Base-by-base conservation (phyloP, 1,284 basidiomycete species). In the Moesziomyces globuligerus region DNA sequence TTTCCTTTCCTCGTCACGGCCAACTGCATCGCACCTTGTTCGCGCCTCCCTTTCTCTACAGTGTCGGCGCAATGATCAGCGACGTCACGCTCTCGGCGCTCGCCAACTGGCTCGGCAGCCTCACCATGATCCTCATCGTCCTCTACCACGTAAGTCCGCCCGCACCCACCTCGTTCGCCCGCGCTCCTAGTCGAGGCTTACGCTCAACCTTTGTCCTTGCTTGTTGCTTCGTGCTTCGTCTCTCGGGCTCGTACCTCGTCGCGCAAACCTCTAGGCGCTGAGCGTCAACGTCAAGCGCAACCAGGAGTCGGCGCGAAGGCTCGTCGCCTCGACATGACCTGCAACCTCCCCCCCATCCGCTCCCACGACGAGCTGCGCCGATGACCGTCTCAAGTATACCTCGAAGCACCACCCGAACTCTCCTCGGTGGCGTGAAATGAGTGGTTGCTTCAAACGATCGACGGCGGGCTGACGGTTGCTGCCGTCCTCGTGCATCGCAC, bases 61-160 rank as follows among this genome's bases (percentile, higher is more conserved):
- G 20, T 34, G 13, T 17, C 18, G 17, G 37, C 32, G 24, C 45
- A 3, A 79, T 79, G 77, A 79, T 79, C 59, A 73, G 66, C 58
- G 77, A 79, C 65, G 74, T 77, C 34, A 70, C 71, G n/a, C 43
- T 79, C 23, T 67, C 74, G n/a, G 70, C 75, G 36, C 61, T 79
- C 41, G 75, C 75, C 60, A 79, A 79, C 58, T 79, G 75, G 75
- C 68, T 77, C 26, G 77, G 77, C 41, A 74, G 75, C 50, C 55
- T 77, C 21, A 68, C 75, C 13, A 79, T 79, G 75, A 60, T 79
- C 44, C 49, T 79, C 44, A 79, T 79, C 45, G 74, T 79, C 38
- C 18, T 79, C 23, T 79, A 77, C 48, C 77, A 79, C 44, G 77
- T 79, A 65, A 59, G 77, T 79, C 13, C 6, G n/a, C n/a, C n/a